Conservation (phyloP, 129 eudicot genomes). For the Saussurea involucrata region DNA sequence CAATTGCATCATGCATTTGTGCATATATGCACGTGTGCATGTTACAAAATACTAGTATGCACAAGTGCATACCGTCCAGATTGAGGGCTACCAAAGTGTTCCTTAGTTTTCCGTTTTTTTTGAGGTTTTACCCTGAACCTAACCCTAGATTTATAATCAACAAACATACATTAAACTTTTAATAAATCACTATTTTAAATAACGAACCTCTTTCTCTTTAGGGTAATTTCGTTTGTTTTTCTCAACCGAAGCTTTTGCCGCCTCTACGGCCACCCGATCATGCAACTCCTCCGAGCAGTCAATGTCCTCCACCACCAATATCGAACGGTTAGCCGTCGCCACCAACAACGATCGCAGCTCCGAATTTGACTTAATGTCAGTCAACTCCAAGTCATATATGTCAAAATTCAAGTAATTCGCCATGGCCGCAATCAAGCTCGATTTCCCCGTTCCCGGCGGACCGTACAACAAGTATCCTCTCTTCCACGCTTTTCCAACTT, state of each 20-base stretch:
- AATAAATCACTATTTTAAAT: too few relatives aligned
- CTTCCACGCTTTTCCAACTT: conserved; percentile 79
- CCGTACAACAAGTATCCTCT: conserved; percentile 79
- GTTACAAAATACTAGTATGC: too few relatives aligned
- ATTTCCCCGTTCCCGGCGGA: conserved; percentile 71
- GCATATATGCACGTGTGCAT: too few relatives aligned
- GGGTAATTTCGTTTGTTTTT: background rate
- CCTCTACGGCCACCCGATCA: conserved; percentile 4
- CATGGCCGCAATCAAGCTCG: conserved; percentile 71
- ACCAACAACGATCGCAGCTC: conserved; percentile 44
- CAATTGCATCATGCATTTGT: too few relatives aligned
- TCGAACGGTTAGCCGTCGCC: conserved; percentile 42
- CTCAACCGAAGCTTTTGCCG: background rate
- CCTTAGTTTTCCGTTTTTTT: too few relatives aligned
- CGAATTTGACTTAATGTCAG: conserved; percentile 36
- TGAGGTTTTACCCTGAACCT: too few relatives aligned
- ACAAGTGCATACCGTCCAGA: too few relatives aligned
- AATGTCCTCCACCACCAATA: conserved; percentile 57
- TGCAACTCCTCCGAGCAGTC: conserved; percentile 50
- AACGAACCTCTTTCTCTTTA: background rate
- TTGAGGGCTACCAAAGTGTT: too few relatives aligned
- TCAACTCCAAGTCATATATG: conserved; percentile 66
- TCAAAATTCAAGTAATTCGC: conserved; percentile 67
- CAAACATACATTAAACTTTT: too few relatives aligned
- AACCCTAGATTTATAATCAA: too few relatives aligned